Evolutionary conservation across 768 basidiomycete species (phyloP), one percentile per base, ranked within the genome.

Genomic region (Termitomyces sp.): DNA sequence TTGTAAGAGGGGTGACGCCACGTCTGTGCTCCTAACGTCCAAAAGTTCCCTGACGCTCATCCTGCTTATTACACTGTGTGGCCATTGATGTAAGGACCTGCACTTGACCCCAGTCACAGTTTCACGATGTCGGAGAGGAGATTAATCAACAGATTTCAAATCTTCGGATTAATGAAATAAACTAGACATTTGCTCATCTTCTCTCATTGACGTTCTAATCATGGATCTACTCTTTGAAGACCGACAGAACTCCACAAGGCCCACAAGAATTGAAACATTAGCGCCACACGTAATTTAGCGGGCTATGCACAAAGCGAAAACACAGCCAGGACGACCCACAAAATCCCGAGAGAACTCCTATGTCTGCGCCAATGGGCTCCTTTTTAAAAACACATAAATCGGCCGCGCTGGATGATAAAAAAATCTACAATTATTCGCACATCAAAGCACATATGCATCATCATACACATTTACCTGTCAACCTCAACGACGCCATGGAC

Each of bases 371-470:
- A 19, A 41, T 10, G 5, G 39, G 7, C 54, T 39, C 54, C 54
- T 55, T 46, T 47, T 40, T 9, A 11, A 37, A 25, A 55, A n/a
- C 12, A 28, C 17, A 55, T 55, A 55, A 55, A 55, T 37, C 17
- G n/a, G 7, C 45, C 14, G 3, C 23, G 8, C 10, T 32, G 14
- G n/a, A 40, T 9, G n/a, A 6, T 8, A 5, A 9, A 14, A 16
- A 47, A 2, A 16, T 21, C 25, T 3, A 2, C 16, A 54, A 14
- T 6, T 16, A 30, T 2, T 27, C 28, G 9, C 16, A 44, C n/a
- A 56, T 14, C 12, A 30, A 34, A n/a, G 12, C 11, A 14, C 27
- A 28, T 4, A 39, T 34, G 23, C 23, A 54, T 27, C 23, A 54
- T 23, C 42, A 52, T 17, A 11, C 21, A 21, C 52, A 37, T 27